phyloP scores from a whole-genome alignment of 148 eudicot species.

The Persicaria tinctoria region DNA sequence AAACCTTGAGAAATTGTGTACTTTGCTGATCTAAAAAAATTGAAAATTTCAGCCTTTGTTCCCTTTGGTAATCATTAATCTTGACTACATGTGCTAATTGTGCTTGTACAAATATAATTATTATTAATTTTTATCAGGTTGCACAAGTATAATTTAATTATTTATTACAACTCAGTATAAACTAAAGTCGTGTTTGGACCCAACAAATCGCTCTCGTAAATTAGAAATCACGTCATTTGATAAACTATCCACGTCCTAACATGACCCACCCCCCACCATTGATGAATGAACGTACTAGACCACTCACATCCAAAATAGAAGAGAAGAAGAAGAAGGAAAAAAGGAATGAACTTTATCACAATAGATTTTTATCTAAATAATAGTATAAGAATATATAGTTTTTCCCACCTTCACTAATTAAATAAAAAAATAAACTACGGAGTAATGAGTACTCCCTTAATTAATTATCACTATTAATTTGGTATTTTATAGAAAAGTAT shows the following conservation, averaged over 20 bases:
- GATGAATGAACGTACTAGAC: no score
- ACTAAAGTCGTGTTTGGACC: neutral
- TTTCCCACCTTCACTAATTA: no score
- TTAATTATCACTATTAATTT: no score
- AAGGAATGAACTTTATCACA: no score
- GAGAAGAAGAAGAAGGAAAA: no score
- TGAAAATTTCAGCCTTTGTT: neutral
- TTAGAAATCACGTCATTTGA: slow-evolving; percentile 2
- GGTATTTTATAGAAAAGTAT: no score
- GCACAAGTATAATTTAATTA: neutral
- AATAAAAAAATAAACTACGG: no score
- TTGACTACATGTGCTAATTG: neutral
- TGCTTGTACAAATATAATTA: neutral
- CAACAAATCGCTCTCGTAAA: neutral
- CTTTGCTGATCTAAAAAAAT: neutral
- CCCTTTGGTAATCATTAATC: neutral
- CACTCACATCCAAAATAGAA: no score
- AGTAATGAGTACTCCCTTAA: no score
- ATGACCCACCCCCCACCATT: neutral
- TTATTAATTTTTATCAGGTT: neutral
- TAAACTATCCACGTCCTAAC: neutral
- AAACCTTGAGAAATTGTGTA: neutral
- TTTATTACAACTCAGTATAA: neutral
- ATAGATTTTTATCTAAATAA: no score
- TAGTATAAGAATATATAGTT: no score